Conservation (phyloP, 768 basidiomycete species). For the Gloeophyllum trabeum region DNA sequence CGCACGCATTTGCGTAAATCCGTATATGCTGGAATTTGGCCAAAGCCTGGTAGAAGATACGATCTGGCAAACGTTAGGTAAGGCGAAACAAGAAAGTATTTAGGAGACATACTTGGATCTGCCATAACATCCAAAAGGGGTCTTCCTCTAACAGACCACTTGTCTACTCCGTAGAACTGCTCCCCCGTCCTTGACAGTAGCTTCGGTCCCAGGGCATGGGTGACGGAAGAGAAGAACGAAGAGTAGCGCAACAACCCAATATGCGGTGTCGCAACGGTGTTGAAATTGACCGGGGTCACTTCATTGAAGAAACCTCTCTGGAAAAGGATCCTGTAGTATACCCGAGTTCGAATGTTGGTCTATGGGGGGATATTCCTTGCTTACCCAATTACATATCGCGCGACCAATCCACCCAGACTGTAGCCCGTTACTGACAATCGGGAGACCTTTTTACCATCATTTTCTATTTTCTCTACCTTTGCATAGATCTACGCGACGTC, state of each 20-base stretch:
- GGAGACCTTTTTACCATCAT: conserved; percentile 44
- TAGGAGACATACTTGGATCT: conserved; percentile 45
- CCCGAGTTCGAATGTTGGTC: neutral
- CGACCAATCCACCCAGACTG: conserved; percentile 70
- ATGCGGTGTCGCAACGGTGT: conserved; percentile 76
- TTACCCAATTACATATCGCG: conserved; percentile 68
- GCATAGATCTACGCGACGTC: conserved; percentile 34
- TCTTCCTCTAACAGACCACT: conserved; percentile 56
- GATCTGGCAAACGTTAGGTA: conserved; percentile 27
- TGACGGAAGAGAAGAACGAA: conserved; percentile 42
- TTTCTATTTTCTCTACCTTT: conserved; percentile 39
- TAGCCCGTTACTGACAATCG: conserved; percentile 73
- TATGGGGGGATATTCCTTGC: conserved; percentile 9
- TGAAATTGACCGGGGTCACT: conserved; percentile 69
- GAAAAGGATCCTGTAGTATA: conserved; percentile 39
- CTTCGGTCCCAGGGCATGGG: conserved; percentile 48
- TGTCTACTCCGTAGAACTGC: conserved; percentile 66
- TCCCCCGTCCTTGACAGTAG: conserved; percentile 69
- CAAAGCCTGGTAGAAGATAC: conserved; percentile 68
- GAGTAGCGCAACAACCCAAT: conserved; percentile 61
- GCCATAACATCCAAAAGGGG: conserved; percentile 70
- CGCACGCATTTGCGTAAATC: conserved; percentile 77
- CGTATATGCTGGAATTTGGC: conserved; percentile 52
- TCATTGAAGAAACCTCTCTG: conserved; percentile 62
- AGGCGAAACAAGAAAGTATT: neutral